A percentile compares a stretch with the other conserved stretches of the same genome.
Conservation (phyloP, 2,329 filamentous ascomycete genomes). For the Xylariaceae sp. region DNA sequence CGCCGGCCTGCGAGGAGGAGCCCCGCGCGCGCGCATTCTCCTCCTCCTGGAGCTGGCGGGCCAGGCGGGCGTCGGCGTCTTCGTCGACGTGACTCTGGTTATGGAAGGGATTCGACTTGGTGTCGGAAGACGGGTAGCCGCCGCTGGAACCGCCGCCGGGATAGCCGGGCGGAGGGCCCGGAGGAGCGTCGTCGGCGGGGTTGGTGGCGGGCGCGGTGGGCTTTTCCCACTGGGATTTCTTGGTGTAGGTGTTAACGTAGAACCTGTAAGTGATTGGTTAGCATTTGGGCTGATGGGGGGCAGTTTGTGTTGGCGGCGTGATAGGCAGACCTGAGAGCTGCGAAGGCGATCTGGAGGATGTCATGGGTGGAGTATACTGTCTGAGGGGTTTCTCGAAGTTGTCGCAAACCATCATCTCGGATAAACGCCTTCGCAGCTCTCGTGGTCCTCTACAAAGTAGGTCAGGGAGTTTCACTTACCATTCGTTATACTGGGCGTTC, state of each 20-base stretch:
- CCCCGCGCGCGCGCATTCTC: slow-evolving; percentile 59
- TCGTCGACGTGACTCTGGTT: slow-evolving; percentile 22
- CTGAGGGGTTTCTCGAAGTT: no score
- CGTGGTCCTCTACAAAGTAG: neutral
- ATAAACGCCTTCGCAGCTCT: no score
- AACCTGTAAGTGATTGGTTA: slow-evolving; percentile 52
- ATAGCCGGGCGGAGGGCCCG: slow-evolving; percentile 67
- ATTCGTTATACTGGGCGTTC: slow-evolving; percentile 86
- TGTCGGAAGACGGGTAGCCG: slow-evolving; percentile 41
- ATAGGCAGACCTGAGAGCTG: neutral
- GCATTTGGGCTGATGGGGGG: no score
- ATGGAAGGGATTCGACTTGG: slow-evolving; percentile 69
- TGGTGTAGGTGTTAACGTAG: slow-evolving; percentile 85
- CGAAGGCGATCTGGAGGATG: neutral
- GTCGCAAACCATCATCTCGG: no score
- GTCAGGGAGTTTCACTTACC: slow-evolving; percentile 28
- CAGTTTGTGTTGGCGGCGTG: no score
- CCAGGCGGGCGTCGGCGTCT: slow-evolving; percentile 46
- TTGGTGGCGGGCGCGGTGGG: slow-evolving; percentile 66
- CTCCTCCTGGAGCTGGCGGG: slow-evolving; percentile 76
- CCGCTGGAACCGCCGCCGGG: slow-evolving; percentile 45
- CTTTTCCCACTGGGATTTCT: slow-evolving; percentile 85
- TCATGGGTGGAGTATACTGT: neutral
- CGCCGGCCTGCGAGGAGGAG: slow-evolving; percentile 20
- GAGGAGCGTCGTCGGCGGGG: slow-evolving; percentile 38